These are phyloP conservation scores for Colletotrichum filicis DNA, from an alignment of 2,329 filamentous ascomycete genomes.

Conservation along the genomic window DNA sequence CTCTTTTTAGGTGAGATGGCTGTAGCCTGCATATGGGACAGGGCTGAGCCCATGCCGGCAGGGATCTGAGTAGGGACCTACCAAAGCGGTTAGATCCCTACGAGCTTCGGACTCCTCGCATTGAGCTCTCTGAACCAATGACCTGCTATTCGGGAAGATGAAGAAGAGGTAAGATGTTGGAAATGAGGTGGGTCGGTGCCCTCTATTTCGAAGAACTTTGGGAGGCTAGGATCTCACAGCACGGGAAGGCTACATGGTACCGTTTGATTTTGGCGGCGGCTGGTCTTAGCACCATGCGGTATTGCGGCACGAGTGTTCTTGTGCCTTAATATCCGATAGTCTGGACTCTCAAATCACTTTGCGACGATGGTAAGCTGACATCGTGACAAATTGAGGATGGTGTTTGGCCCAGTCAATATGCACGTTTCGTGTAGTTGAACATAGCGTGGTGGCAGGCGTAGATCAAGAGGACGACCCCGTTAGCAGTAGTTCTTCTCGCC, in stretches of 20 bases:
- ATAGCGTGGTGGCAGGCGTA: neutral
- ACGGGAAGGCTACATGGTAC: neutral
- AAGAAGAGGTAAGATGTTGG: neutral
- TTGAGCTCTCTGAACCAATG: neutral
- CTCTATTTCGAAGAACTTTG: neutral
- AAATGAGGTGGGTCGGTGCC: neutral
- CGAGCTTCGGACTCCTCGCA: too few species aligned
- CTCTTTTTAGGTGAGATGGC: neutral
- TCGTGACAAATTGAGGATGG: neutral
- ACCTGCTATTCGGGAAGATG: neutral
- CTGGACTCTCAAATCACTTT: neutral
- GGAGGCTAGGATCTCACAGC: neutral
- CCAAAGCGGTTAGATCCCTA: too few species aligned
- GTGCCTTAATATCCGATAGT: neutral
- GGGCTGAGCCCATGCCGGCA: neutral
- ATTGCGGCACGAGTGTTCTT: neutral
- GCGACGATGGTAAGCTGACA: neutral
- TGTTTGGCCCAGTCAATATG: neutral
- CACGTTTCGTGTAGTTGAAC: neutral
- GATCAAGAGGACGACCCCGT: neutral
- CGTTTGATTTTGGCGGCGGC: neutral
- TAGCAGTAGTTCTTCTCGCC: neutral
- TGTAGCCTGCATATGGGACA: neutral
- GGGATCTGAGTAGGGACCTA: neutral
- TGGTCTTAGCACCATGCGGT: neutral